Evolutionary conservation across 164 flowering plant species (phyloP), one percentile per base, ranked within the genome.

Genomic region (Paratinospora sagittata): DNA sequence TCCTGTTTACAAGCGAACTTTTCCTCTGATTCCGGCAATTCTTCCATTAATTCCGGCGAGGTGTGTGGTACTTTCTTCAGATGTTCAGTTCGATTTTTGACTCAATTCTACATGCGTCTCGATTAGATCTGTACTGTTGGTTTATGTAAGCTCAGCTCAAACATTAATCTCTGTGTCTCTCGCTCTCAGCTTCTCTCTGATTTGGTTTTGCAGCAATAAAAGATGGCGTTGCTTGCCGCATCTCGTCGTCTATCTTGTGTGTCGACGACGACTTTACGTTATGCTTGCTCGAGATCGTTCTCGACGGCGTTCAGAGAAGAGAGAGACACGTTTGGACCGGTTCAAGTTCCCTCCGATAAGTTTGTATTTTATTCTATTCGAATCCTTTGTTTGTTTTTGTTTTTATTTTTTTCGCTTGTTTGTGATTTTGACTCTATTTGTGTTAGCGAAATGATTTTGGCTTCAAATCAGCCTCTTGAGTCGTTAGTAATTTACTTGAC

Each of bases 301-400:
- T 80, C 84, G 0, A 69, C 81, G 1, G 36, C 75, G 9, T 84
- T 81, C 27, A 68, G 87, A 9, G 85, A 82, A 61, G 92, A 91
- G 66, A 74, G 79, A 41, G 95, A 91, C 68, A 91, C 95, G 6
- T 91, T 91, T 70, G 95, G 97, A 0, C 92, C 97, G 14, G 90
- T 91, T 67, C 86, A 61, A 19, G 95, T 91, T 52, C 95, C 97
- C 17, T 75, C 86, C 27, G 89, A 90, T 77, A 91, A 86, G 93
- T 88, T 37, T 63, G 85, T 83, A 21, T 10, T 78, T 55, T 67
- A 60, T 74, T 47, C 37, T 19, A 69, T 30, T 30, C 2, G 34
- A 30, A 30, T 30, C 34, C 34, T 30, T 4, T 30, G 34, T 30
- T 30, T 30, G 4, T 30, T 2, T 30, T 30, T 30, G 34, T 30